These are phyloP conservation scores for Mortierella sp. DNA, from an alignment of 371 early-diverging fungal genomes.

Conservation along the genomic window DNA sequence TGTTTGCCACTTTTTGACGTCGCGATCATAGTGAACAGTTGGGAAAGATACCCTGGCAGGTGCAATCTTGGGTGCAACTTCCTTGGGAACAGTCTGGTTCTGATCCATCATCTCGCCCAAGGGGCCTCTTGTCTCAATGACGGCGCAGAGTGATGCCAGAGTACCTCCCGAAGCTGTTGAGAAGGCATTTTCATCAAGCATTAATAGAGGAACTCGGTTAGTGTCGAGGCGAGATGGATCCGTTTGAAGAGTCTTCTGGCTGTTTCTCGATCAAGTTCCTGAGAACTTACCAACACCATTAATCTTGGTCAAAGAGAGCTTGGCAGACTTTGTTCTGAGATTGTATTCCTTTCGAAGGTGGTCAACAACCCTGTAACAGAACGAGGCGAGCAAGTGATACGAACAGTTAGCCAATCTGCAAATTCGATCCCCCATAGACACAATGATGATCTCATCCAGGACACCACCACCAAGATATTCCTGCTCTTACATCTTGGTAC, in stretches of 20 bases:
- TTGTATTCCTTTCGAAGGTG: constrained; percentile 63
- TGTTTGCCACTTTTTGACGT: constrained; percentile 67
- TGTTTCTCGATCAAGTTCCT: no score
- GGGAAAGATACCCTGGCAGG: constrained; percentile 54
- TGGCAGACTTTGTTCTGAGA: constrained; percentile 61
- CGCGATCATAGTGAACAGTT: constrained; percentile 57
- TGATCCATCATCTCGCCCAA: constrained; percentile 51
- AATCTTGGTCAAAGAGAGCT: constrained; percentile 64
- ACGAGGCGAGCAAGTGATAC: background rate
- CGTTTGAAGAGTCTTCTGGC: no score
- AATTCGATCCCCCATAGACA: no score
- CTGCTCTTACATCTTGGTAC: constrained; percentile 61
- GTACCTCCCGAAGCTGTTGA: constrained; percentile 70
- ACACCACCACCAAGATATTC: constrained; percentile 4
- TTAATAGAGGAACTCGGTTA: background rate
- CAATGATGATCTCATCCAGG: no score
- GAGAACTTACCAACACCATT: constrained; percentile 53
- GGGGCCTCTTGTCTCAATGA: constrained; percentile 30
- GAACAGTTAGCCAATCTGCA: no score
- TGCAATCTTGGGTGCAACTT: constrained; percentile 34
- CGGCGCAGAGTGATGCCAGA: constrained; percentile 57
- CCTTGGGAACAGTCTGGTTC: constrained; percentile 55
- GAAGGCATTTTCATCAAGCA: no score
- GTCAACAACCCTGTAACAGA: constrained; percentile 55
- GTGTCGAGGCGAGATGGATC: no score